Evolutionary conservation across 257 asterid species (phyloP).

Genomic region (Thymus mandschuricus): DNA sequence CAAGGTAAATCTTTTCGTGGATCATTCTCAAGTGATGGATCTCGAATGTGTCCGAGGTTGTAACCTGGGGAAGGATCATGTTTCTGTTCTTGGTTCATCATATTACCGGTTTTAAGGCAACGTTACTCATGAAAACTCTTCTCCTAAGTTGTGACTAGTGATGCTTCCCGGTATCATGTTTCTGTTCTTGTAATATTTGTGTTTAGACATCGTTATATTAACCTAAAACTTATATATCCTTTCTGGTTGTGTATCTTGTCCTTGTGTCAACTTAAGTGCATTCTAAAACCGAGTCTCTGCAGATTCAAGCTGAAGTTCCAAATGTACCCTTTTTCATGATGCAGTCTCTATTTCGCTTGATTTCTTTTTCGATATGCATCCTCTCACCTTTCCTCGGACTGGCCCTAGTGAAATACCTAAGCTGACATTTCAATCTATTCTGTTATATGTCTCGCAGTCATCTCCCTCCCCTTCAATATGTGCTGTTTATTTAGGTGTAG

Average conservation of each 20-base stretch:
- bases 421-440: not conserved
- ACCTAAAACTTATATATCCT: not conserved
- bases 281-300: not conserved
- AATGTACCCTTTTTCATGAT: not conserved
- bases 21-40: constrained; percentile 90
- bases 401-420: not conserved
- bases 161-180: constrained; percentile 8
- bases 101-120: constrained; percentile 47
- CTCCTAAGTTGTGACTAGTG: not conserved
- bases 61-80: constrained; percentile 75
- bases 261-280: not conserved
- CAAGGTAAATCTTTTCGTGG: constrained; percentile 92
- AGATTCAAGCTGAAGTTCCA: not conserved
- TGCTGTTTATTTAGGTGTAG: constrained; percentile 12
- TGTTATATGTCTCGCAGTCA: too few species aligned
- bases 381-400: not conserved
- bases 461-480: too few species aligned
- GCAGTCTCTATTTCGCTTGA: not conserved
- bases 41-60: constrained; percentile 93
- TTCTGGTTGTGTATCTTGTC: not conserved
- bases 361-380: not conserved
- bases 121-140: not conserved
- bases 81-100: constrained; percentile 80
- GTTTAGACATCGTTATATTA: not conserved
- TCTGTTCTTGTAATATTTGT: not conserved